Evolutionary conservation across 2,329 filamentous ascomycete genomes (phyloP), one percentile per base, ranked within the genome.

Genomic region (Aspergillus sergii): DNA sequence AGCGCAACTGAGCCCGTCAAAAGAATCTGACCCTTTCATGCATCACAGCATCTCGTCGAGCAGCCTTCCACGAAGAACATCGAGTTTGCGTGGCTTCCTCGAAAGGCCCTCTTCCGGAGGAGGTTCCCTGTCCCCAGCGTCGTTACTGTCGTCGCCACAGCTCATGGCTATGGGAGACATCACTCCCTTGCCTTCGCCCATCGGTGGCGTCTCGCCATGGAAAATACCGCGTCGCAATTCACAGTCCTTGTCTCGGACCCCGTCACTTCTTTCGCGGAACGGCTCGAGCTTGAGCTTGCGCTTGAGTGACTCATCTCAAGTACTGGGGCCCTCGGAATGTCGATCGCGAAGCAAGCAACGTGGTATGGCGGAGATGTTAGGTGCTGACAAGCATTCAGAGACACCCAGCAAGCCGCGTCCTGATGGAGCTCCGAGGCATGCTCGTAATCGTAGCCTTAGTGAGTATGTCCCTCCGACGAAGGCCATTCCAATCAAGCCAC

Each of bases 361-460:
- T 51, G 70, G 74, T 5, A 76, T 77, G 34, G 73, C 74, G 57
- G 75, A 76, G 58, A 72, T 71, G 34, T 21, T 57, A 19, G 46
- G 68, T 23, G 32, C 51, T n/a, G 51, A 76, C 53, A 69, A 73
- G 55, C 58, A 70, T 26, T 64, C 68, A 34, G 65, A 68, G 26
- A 64, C 65, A 43, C 65, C 68, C 58, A 61, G 64, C 58, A 71
- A 68, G 62, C 56, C 73, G 43, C 58, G 34, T 4, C 10, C 48
- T 4, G 77, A 77, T 21, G 66, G 66, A 12, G 70, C 70, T 43
- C 70, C 68, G 60, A 76, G 69, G 16, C 91, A 92, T 75, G 82
- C 82, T 14, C 86, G 91, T 63, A 93, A 95, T 75, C 86, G 94
- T 70, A 97, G 94, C 77, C 81, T 95, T 30, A 97, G 93, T 80